Conservation (phyloP, 2,329 filamentous ascomycete species). For the Alternaria longipes region DNA sequence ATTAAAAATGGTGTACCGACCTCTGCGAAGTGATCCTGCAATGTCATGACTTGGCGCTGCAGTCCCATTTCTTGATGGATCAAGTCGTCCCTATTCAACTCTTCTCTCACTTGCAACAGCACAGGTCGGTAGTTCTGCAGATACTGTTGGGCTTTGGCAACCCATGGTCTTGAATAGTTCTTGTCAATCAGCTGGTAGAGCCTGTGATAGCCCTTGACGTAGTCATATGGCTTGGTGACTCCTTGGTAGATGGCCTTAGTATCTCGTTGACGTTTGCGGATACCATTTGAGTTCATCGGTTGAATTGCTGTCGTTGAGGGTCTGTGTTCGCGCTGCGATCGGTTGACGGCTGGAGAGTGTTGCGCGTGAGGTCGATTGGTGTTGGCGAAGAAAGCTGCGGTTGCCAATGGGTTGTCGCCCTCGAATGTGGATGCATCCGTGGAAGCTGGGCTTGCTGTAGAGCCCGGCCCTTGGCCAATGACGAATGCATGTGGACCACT, state of each 20-base stretch:
- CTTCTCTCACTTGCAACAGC: constrained; percentile 90
- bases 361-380: constrained; percentile 41
- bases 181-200: constrained; percentile 81
- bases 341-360: constrained; percentile 39
- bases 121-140: constrained; percentile 90
- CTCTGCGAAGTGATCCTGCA: constrained; percentile 88
- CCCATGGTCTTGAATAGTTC: constrained; percentile 80
- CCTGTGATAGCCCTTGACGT: constrained; percentile 88
- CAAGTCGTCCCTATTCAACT: constrained; percentile 86
- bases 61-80: constrained; percentile 99
- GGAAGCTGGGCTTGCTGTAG: constrained; percentile 66
- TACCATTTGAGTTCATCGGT: constrained; percentile 42
- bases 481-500: constrained; percentile 66
- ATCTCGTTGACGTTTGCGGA: constrained; percentile 68
- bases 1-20: constrained; percentile 92
- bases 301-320: constrained; percentile 43
- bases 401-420: constrained; percentile 50
- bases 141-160: constrained; percentile 83
- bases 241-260: constrained; percentile 87
- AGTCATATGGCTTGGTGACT: constrained; percentile 90
- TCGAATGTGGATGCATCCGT: constrained; percentile 56
- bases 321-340: constrained; percentile 38
- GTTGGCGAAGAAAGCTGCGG: constrained; percentile 48
- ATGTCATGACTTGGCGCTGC: constrained; percentile 90
- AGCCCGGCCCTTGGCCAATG: constrained; percentile 65